These are phyloP conservation scores for Geranium incanum DNA, from an alignment of 441 rosid genomes.

Conservation along the genomic window DNA sequence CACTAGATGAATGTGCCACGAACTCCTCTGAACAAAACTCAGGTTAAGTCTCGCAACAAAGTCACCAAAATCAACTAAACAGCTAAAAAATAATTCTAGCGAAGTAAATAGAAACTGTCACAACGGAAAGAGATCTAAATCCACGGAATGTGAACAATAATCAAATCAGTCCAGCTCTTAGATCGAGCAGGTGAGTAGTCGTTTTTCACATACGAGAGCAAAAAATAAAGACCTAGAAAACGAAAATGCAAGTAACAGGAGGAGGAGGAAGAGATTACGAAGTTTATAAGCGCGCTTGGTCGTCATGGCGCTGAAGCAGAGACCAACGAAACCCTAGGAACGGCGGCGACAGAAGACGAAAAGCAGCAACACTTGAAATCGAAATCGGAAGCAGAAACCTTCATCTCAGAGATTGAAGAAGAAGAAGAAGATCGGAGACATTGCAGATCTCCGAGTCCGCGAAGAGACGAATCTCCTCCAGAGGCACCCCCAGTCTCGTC, in stretches of 20 bases:
- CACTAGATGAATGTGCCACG: constrained; percentile 92
- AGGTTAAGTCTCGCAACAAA: constrained; percentile 42
- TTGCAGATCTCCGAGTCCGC: neutral
- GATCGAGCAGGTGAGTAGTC: neutral
- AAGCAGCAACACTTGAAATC: neutral
- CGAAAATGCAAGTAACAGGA: neutral
- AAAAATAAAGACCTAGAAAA: neutral
- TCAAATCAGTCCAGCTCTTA: neutral
- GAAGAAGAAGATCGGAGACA: too few species aligned
- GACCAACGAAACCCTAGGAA: constrained; percentile 30
- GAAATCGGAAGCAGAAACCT: neutral
- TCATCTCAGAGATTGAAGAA: constrained; percentile 1
- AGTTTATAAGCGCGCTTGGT: constrained; percentile 99
- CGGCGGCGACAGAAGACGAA: neutral
- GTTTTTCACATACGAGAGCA: neutral
- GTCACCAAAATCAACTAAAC: constrained; percentile 7
- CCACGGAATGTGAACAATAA: constrained; percentile 6
- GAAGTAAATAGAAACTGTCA: constrained; percentile 6
- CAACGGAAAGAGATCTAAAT: constrained; percentile 12
- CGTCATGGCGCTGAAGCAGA: constrained; percentile 46
- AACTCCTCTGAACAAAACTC: constrained; percentile 66
- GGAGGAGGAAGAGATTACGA: constrained; percentile 62
- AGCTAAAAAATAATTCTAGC: constrained; percentile 13
- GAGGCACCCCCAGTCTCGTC: neutral
- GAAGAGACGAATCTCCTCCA: neutral